A percentile compares a stretch with the other conserved stretches of the same genome.
Evolutionary conservation across 306 rosid genomes (phyloP).

Genomic region (Cucumis melo): DNA sequence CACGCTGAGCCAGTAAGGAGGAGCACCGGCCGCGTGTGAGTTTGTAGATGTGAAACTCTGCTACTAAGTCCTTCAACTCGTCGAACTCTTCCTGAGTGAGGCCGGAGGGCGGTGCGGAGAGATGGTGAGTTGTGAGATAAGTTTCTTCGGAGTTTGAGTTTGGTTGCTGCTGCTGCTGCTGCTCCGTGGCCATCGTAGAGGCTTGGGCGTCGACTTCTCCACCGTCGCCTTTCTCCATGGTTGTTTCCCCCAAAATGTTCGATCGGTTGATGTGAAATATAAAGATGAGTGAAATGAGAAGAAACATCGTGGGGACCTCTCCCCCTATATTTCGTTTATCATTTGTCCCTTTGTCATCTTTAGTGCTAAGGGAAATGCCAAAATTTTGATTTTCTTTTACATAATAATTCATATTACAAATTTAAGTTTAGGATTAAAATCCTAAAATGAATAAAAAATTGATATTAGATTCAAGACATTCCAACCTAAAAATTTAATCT

Average conservation of each 20-base stretch:
- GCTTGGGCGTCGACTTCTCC: not conserved
- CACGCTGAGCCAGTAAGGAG: not conserved
- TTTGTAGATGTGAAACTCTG: conserved; percentile 4
- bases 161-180: not conserved
- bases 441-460: too few species aligned
- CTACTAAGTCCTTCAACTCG: not conserved
- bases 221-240: not conserved
- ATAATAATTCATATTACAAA: too few species aligned
- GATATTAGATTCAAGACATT: too few species aligned
- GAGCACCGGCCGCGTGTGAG: conserved; percentile 2
- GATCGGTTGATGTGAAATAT: not conserved
- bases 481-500: too few species aligned
- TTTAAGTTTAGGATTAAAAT: too few species aligned
- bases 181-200: not conserved
- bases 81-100: not conserved
- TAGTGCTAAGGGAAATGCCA: not conserved
- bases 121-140: not conserved
- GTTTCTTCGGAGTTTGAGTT: not conserved
- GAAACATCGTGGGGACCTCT: not conserved
- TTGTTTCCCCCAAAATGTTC: not conserved
- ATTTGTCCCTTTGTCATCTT: not conserved
- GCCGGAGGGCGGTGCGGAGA: not conserved
- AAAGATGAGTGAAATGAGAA: not conserved
- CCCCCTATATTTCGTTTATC: not conserved
- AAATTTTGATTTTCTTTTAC: too few species aligned